phyloP scores from a whole-genome alignment of 208 protist species.

The Endotrypanum monterogeii region DNA sequence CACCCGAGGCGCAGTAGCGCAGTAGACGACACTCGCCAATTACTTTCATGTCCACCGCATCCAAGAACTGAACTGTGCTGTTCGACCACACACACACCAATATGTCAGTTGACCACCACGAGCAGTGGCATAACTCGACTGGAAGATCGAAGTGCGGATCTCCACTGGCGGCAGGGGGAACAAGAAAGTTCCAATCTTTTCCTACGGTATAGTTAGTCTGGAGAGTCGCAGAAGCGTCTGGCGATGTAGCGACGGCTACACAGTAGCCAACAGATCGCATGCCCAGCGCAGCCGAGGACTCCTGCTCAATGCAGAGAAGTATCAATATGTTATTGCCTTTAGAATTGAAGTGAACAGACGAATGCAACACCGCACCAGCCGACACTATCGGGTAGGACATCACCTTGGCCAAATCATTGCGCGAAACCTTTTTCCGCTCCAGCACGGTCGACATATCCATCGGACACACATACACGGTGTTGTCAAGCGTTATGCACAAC shows the following conservation, averaged over 20 bases:
- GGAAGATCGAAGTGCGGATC: not conserved
- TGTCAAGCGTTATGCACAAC: constrained; percentile 33
- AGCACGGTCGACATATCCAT: constrained; percentile 37
- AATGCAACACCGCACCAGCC: constrained; percentile 13
- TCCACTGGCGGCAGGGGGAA: not conserved
- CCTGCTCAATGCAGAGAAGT: constrained; percentile 11
- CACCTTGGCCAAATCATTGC: constrained; percentile 31
- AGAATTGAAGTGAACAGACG: constrained; percentile 23
- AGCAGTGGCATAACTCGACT: constrained; percentile 25
- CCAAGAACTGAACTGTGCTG: constrained; percentile 39
- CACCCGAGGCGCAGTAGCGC: constrained; percentile 21
- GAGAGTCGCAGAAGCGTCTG: constrained; percentile 7
- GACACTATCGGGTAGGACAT: constrained; percentile 17
- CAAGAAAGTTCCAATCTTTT: constrained; percentile 28
- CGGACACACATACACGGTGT: constrained; percentile 25
- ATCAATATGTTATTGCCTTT: constrained; percentile 17
- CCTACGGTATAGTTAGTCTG: constrained; percentile 13
- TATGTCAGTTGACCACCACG: constrained; percentile 50
- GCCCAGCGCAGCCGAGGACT: not conserved
- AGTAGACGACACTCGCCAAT: constrained; percentile 21
- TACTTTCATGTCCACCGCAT: constrained; percentile 5
- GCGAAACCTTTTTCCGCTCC: constrained; percentile 38
- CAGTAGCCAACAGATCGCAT: constrained; percentile 1
- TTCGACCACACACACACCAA: constrained; percentile 65
- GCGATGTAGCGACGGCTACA: constrained; percentile 18